These are phyloP conservation scores for Conringia planisiliqua DNA, from an alignment of 345 rosid species.

Conservation along the genomic window DNA sequence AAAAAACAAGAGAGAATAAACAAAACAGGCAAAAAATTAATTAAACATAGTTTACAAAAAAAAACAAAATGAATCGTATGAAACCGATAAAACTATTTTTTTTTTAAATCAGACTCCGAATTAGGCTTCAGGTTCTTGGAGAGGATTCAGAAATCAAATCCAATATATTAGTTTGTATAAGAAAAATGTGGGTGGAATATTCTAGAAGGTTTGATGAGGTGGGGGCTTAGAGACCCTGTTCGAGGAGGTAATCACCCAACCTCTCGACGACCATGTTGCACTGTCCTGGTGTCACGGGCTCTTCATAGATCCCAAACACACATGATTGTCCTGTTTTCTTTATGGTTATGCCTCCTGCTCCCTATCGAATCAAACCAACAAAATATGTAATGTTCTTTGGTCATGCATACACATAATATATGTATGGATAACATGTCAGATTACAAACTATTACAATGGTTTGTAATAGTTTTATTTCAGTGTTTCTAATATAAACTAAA, in stretches of 20 bases:
- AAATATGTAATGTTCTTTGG: not conserved
- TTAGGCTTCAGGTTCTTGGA: not conserved
- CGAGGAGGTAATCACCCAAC: conserved; percentile 80
- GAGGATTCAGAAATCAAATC: not conserved
- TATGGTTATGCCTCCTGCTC: conserved; percentile 71
- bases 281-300: conserved; percentile 81
- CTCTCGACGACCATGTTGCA: conserved; percentile 92
- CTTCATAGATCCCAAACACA: conserved; percentile 66
- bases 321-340: conserved; percentile 81
- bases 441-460: too few species aligned
- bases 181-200: not conserved
- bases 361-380: conserved; percentile 34
- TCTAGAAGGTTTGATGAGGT: not conserved
- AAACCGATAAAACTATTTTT: not conserved
- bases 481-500: too few species aligned
- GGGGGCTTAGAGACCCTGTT: conserved; percentile 51
- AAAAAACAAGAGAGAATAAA: not conserved
- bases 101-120: not conserved
- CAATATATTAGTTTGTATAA: not conserved
- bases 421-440: not conserved
- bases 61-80: not conserved
- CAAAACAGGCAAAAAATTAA: not conserved
- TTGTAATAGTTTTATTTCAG: too few species aligned
- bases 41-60: not conserved
- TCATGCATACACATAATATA: not conserved